Conservation (phyloP, 2,329 filamentous ascomycete species). For the Calonectria crousiana region DNA sequence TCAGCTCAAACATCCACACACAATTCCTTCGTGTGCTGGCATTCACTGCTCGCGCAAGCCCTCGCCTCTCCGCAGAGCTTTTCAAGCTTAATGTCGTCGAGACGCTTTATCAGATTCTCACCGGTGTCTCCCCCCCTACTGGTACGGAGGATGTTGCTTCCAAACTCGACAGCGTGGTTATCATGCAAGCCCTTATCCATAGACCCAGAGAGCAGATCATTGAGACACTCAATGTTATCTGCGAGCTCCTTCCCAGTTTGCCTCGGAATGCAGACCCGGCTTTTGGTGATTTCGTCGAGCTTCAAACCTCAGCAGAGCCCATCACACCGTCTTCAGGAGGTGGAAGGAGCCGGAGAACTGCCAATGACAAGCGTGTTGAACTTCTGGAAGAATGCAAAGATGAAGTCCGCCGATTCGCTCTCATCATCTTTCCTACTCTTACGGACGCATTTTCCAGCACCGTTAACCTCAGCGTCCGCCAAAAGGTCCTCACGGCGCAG, state of each 20-base stretch:
- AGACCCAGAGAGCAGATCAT: conserved; percentile 95
- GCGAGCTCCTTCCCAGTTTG: conserved; percentile 87
- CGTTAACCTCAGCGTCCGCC: conserved; percentile 92
- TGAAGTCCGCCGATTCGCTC: conserved; percentile 90
- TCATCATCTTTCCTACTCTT: conserved; percentile 92
- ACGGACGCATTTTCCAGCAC: conserved; percentile 98
- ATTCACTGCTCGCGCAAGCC: conserved; percentile 90
- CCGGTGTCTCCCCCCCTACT: conserved; percentile 90
- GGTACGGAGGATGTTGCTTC: conserved; percentile 82
- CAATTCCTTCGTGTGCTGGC: conserved; percentile 94
- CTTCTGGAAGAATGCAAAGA: conserved; percentile 85
- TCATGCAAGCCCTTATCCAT: conserved; percentile 98
- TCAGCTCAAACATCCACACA: conserved; percentile 94
- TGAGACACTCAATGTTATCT: conserved; percentile 97
- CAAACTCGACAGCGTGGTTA: conserved; percentile 95
- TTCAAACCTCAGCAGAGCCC: conserved; percentile 54
- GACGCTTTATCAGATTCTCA: conserved; percentile 96
- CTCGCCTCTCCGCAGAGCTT: conserved; percentile 86
- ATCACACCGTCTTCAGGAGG: conserved; percentile 52
- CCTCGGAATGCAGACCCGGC: conserved; percentile 65
- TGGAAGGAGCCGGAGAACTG: conserved; percentile 55
- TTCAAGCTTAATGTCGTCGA: conserved; percentile 98
- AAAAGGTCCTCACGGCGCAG: conserved; percentile 96
- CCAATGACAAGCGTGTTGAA: conserved; percentile 85
- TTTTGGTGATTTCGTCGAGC: conserved; percentile 59